Conservation (phyloP, 2,329 filamentous ascomycete genomes). For the Trichoderma breve region DNA sequence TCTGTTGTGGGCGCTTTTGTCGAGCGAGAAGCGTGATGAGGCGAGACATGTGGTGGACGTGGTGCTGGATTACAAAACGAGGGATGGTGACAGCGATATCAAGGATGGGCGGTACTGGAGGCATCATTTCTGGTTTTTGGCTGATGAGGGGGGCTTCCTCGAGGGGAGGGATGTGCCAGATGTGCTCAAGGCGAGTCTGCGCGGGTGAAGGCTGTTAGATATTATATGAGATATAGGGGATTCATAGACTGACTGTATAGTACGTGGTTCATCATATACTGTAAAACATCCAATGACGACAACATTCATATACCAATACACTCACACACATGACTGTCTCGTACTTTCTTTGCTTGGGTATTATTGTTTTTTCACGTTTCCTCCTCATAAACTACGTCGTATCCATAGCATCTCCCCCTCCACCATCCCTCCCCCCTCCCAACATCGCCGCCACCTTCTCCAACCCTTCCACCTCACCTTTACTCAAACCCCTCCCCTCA, state of each 20-base stretch:
- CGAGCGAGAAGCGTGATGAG: conserved; percentile 25
- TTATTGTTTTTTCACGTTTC: neutral
- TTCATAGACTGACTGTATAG: neutral
- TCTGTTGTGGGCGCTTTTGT: conserved; percentile 39
- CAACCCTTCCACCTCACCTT: conserved; percentile 56
- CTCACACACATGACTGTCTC: neutral
- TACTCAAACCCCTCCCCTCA: conserved; percentile 47
- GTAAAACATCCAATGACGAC: neutral
- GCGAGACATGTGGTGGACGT: conserved; percentile 36
- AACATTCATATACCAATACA: neutral
- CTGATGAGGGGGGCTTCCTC: conserved; percentile 41
- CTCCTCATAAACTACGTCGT: conserved; percentile 25
- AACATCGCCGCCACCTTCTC: conserved; percentile 51
- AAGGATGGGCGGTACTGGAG: conserved; percentile 40
- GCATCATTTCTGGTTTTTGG: conserved; percentile 52
- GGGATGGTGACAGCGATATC: neutral
- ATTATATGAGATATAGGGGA: neutral
- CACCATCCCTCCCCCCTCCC: conserved; percentile 26
- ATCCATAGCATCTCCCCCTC: conserved; percentile 28
- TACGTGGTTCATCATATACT: neutral
- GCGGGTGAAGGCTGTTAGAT: neutral
- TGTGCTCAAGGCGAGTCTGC: conserved; percentile 22
- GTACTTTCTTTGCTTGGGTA: neutral
- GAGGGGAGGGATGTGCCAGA: conserved; percentile 26
- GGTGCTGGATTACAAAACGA: conserved; percentile 31